phyloP scores from a whole-genome alignment of 208 protist genomes.

The Acanthamoeba lugdunensis region DNA sequence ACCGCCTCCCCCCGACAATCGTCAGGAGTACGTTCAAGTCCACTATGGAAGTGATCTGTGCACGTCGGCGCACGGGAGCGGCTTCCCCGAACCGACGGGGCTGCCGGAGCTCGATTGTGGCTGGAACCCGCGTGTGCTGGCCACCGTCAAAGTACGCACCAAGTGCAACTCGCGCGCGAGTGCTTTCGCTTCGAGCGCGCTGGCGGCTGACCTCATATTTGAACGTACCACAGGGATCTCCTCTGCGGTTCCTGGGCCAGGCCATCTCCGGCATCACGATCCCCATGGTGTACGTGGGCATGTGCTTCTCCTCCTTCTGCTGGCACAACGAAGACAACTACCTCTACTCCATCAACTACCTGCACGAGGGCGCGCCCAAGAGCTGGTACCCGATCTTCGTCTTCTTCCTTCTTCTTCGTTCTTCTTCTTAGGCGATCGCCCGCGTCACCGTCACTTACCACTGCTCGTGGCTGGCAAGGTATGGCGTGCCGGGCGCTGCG shows the following conservation, averaged over 20 bases:
- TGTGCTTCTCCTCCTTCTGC: slow-evolving; percentile 87
- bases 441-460: too few relatives aligned
- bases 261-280: slow-evolving; percentile 70
- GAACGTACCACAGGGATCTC: not conserved
- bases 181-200: too few relatives aligned
- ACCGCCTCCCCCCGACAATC: not conserved
- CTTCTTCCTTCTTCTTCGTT: not conserved
- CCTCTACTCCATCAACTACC: slow-evolving; percentile 88
- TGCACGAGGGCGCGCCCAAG: slow-evolving; percentile 86
- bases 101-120: slow-evolving; percentile 63
- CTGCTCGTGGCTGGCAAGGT: slow-evolving; percentile 15
- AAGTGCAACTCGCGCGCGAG: too few relatives aligned
- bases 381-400: slow-evolving; percentile 84
- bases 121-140: slow-evolving; percentile 72
- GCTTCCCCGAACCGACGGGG: slow-evolving; percentile 67
- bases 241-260: slow-evolving; percentile 62
- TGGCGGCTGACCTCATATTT: too few relatives aligned
- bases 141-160: slow-evolving; percentile 52
- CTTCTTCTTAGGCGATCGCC: not conserved
- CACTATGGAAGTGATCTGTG: slow-evolving; percentile 81
- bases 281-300: slow-evolving; percentile 87
- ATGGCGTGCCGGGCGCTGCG: slow-evolving; percentile 56
- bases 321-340: slow-evolving; percentile 89
- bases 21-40: slow-evolving; percentile 75
- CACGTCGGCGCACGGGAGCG: slow-evolving; percentile 69